A percentile compares a stretch with the other conserved stretches of the same genome.
Evolutionary conservation across 371 early-diverging fungal species (phyloP).

Genomic region (Mucor indicus): DNA sequence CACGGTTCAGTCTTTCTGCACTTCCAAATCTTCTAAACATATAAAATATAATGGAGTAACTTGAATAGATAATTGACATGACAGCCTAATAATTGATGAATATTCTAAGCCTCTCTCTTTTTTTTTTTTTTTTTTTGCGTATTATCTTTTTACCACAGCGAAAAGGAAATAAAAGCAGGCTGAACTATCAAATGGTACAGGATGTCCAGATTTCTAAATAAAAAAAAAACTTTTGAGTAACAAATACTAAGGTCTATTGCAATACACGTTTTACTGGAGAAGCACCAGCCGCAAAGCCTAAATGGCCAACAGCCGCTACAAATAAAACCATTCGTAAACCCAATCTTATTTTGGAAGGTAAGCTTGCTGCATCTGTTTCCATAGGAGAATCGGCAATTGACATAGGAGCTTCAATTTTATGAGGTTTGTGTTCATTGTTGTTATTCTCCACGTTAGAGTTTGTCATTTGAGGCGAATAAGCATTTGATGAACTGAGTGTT

Average conservation of each 20-base stretch:
- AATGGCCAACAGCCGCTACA: constrained; percentile 32
- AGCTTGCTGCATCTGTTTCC: constrained; percentile 16
- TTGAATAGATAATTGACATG: constrained; percentile 41
- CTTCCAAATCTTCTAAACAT: constrained; percentile 34
- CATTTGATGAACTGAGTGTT: not conserved
- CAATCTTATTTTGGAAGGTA: constrained; percentile 26
- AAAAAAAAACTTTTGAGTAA: no score
- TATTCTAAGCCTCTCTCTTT: no score
- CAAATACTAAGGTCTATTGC: no score
- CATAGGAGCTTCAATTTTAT: not conserved
- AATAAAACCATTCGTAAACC: constrained; percentile 33
- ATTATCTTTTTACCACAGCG: constrained; percentile 33
- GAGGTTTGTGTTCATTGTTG: not conserved
- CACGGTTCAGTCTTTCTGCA: constrained; percentile 43
- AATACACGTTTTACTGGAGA: constrained; percentile 29
- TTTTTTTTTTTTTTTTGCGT: not conserved
- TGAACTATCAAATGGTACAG: constrained; percentile 31
- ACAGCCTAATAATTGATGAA: constrained; percentile 27
- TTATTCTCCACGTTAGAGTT: not conserved
- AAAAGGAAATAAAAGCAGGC: constrained; percentile 40
- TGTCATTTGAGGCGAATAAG: not conserved
- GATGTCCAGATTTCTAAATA: constrained; percentile 27
- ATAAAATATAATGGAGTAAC: constrained; percentile 38
- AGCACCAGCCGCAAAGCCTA: constrained; percentile 51
- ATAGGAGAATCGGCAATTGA: not conserved